phyloP scores from a whole-genome alignment of 2,329 filamentous ascomycete genomes.

The Chaetothyriales sp. region DNA sequence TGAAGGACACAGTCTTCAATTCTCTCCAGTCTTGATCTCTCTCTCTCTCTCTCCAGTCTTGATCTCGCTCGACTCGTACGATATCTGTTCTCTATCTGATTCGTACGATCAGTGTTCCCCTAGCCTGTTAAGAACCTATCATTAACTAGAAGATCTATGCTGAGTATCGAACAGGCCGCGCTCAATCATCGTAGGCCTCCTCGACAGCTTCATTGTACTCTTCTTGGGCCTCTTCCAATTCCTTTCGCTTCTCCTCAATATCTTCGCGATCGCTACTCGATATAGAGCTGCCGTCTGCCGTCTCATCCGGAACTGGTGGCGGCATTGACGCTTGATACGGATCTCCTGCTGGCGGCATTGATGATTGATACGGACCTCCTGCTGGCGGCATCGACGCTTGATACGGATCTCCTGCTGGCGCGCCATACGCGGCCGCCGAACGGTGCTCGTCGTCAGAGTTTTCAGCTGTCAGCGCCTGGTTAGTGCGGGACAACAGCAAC shows the following conservation, averaged over 20 bases:
- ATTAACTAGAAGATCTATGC: too few species aligned
- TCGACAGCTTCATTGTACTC: slow-evolving; percentile 14
- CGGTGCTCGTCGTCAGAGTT: background rate
- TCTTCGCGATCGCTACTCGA: slow-evolving; percentile 6
- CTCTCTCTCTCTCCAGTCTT: too few species aligned
- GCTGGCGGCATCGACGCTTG: slow-evolving; percentile 2
- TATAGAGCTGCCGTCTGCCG: background rate
- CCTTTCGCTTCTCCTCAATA: slow-evolving; percentile 7
- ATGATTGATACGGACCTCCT: background rate
- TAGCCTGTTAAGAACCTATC: too few species aligned
- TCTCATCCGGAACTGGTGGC: slow-evolving; percentile 10
- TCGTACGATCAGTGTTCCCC: too few species aligned
- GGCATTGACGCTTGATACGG: slow-evolving; percentile 12
- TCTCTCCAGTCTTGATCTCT: too few species aligned
- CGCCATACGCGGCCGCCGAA: slow-evolving; percentile 6
- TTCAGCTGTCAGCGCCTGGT: background rate
- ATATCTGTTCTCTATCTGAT: too few species aligned
- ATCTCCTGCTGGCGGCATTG: slow-evolving; percentile 9
- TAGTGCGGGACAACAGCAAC: background rate
- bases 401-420: slow-evolving; percentile 1
- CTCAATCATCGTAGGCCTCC: slow-evolving; percentile 9
- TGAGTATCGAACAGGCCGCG: slow-evolving; percentile 4
- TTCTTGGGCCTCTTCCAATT: slow-evolving; percentile 10
- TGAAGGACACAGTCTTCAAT: too few species aligned
- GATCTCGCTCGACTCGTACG: too few species aligned